Base-by-base conservation (phyloP, 1,284 basidiomycete genomes). In the Cutaneotrichosporon spelunceum region DNA sequence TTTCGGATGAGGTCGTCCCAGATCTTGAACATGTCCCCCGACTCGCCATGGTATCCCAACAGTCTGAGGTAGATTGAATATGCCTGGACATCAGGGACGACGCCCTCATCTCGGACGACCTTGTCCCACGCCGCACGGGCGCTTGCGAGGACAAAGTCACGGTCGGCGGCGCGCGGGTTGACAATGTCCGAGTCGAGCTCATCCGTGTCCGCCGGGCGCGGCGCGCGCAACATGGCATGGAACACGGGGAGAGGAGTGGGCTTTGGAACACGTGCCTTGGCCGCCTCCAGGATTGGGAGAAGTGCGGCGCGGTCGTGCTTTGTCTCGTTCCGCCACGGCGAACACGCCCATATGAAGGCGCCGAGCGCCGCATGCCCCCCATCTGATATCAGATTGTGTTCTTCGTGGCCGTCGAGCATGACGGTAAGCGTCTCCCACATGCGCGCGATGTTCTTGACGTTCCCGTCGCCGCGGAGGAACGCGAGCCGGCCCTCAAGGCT, bases 1-100 rank as follows among this genome's bases (percentile, higher is more conserved):
- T 53, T 53, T 21, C 30, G n/a, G 14, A 53, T 36, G 33, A 53
- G 52, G 33, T 74, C 70, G 39, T 74, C 71, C 78, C 78, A 78
- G 0, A 68, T 58, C 48, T 63, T 26, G 47, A 74, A 67, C 16
- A 63, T 48, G 24, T 72, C 52, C 23, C 19, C 13, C 44, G 26
- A 48, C 19, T 57, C 56, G 58, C 75, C 75, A n/a, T 76, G 74
- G 29, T 72, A 65, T 1, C 73, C 77, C n/a, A 78, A 49, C 0
- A 74, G 70, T 36, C 69, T 68, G 44, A 78, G 66, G 53, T 75
- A 75, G n/a, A 76, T 62, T 67, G 69, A 69, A 56, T 79, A 78
- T 57, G 74, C 67, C 59, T 72, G 71, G 34, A 77, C 54, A 61
- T 78, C 77, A 36, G 65, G 68, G n/a, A 63, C 64, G 19, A 65